A percentile compares a stretch with the other conserved stretches of the same genome.
Evolutionary conservation across 192 early-diverging fungal species (phyloP).

Genomic region (Coemansia reversa): DNA sequence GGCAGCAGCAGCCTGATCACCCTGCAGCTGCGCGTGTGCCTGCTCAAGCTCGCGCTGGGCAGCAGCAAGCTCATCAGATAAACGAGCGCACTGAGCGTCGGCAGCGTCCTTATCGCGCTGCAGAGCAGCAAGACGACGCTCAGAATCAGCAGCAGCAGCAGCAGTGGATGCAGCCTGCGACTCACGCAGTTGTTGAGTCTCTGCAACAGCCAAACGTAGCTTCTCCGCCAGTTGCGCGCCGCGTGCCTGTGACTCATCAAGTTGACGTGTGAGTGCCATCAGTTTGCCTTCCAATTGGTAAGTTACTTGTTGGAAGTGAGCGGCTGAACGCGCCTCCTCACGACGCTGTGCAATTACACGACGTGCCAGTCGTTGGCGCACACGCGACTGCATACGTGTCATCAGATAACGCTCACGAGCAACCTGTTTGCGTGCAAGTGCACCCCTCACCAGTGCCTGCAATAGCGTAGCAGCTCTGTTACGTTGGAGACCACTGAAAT

Average conservation of each 20-base stretch:
- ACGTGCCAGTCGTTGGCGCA: conserved; percentile 72
- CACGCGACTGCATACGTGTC: conserved; percentile 76
- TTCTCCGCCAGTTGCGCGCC: conserved; percentile 61
- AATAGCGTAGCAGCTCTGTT: conserved; percentile 72
- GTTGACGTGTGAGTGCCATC: conserved; percentile 86
- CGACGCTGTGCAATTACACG: conserved; percentile 68
- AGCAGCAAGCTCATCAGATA: conserved; percentile 13
- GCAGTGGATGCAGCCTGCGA: conserved; percentile 13
- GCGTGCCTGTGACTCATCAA: conserved; percentile 64
- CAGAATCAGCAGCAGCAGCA: conserved; percentile 19
- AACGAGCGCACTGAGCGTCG: conserved; percentile 12
- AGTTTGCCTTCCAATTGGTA: conserved; percentile 96
- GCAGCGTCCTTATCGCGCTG: conserved; percentile 29
- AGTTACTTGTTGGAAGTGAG: conserved; percentile 91
- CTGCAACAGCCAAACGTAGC: conserved; percentile 33
- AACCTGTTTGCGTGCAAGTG: conserved; percentile 62
- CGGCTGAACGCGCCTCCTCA: conserved; percentile 84
- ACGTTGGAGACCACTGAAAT: conserved; percentile 60
- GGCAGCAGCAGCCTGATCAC: conserved; percentile 7
- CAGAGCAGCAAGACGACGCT: conserved; percentile 21
- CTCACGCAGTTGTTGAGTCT: conserved; percentile 16
- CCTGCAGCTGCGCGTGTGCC: conserved; percentile 18
- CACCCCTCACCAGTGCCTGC: conserved; percentile 72
- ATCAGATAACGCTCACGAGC: conserved; percentile 58
- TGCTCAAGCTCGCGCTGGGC: conserved; percentile 28